phyloP scores from a whole-genome alignment of 73 alveolate species.

The Halteria grandinella region DNA sequence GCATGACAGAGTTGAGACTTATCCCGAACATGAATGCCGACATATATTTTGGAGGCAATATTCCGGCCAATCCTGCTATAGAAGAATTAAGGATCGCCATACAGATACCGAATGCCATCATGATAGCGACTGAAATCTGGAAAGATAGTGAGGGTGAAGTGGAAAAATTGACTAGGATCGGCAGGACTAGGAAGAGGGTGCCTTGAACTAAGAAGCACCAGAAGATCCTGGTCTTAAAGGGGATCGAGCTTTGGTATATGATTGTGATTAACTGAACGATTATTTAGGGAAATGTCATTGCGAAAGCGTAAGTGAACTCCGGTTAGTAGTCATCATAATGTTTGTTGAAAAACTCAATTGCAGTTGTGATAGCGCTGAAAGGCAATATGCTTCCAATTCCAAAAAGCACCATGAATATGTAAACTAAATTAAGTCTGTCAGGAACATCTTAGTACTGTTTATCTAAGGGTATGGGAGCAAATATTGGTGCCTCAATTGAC shows the following conservation, averaged over 20 bases:
- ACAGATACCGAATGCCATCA: conserved; percentile 26
- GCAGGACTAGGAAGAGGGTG: conserved; percentile 3
- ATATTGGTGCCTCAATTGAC: conserved; percentile 34
- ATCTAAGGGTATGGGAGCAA: not conserved
- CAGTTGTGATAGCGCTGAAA: conserved; percentile 35
- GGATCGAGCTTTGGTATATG: conserved; percentile 13
- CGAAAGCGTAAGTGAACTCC: conserved; percentile 42
- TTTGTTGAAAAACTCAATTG: conserved; percentile 42
- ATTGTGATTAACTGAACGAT: conserved; percentile 23
- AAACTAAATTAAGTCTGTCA: conserved; percentile 21
- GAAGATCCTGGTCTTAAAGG: conserved; percentile 32
- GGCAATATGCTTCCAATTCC: conserved; percentile 50
- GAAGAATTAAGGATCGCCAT: conserved; percentile 41
- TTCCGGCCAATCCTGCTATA: conserved; percentile 48
- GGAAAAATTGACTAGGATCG: conserved; percentile 20
- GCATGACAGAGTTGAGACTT: conserved; percentile 25
- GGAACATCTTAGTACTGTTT: conserved; percentile 22
- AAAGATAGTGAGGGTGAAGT: conserved; percentile 6
- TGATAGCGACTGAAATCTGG: conserved; percentile 3
- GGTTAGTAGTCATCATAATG: conserved; percentile 27
- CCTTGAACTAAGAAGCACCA: conserved; percentile 1
- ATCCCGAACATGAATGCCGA: conserved; percentile 47
- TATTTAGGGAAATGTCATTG: conserved; percentile 44
- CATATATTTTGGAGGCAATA: conserved; percentile 40
- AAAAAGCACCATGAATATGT: conserved; percentile 25